These are phyloP conservation scores for Mycosphaerella sp. DNA, from an alignment of 2,329 filamentous ascomycete genomes.

Conservation along the genomic window DNA sequence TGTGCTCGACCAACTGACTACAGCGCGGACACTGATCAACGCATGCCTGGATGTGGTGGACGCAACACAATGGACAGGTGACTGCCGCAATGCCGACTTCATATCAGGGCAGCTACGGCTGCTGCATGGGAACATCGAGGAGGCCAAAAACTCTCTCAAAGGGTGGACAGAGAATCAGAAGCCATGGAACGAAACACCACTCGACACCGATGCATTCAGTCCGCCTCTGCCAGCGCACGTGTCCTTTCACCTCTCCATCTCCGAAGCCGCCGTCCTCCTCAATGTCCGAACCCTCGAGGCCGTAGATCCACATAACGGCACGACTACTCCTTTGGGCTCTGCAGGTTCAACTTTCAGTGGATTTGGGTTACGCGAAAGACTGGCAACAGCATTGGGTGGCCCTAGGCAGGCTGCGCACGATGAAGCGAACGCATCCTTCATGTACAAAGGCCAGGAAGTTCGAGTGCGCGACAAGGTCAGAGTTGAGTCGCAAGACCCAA, in stretches of 20 bases:
- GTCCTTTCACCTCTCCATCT: slow-evolving; percentile 60
- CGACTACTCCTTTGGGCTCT: slow-evolving; percentile 28
- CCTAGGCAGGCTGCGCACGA: slow-evolving; percentile 39
- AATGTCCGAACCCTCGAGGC: slow-evolving; percentile 63
- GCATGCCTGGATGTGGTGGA: slow-evolving; percentile 76
- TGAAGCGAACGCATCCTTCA: slow-evolving; percentile 71
- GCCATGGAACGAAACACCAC: slow-evolving; percentile 51
- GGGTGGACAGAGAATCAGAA: slow-evolving; percentile 47
- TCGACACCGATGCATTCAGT: slow-evolving; percentile 53
- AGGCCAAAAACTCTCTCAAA: slow-evolving; percentile 54
- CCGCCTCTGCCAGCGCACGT: slow-evolving; percentile 59
- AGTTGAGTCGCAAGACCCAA: slow-evolving; percentile 84
- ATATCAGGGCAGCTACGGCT: slow-evolving; percentile 54
- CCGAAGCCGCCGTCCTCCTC: slow-evolving; percentile 52
- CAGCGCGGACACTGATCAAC: slow-evolving; percentile 70
- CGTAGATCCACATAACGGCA: slow-evolving; percentile 29
- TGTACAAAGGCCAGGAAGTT: slow-evolving; percentile 64
- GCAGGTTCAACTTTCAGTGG: slow-evolving; percentile 41
- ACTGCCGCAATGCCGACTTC: slow-evolving; percentile 53
- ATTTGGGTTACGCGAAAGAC: slow-evolving; percentile 52
- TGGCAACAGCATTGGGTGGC: slow-evolving; percentile 44
- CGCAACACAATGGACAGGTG: slow-evolving; percentile 66
- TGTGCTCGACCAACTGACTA: slow-evolving; percentile 62
- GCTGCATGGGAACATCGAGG: slow-evolving; percentile 54
- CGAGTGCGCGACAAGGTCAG: slow-evolving; percentile 83